phyloP scores from a whole-genome alignment of 805 yeast genomes.

The Hanseniaspora singularis region DNA sequence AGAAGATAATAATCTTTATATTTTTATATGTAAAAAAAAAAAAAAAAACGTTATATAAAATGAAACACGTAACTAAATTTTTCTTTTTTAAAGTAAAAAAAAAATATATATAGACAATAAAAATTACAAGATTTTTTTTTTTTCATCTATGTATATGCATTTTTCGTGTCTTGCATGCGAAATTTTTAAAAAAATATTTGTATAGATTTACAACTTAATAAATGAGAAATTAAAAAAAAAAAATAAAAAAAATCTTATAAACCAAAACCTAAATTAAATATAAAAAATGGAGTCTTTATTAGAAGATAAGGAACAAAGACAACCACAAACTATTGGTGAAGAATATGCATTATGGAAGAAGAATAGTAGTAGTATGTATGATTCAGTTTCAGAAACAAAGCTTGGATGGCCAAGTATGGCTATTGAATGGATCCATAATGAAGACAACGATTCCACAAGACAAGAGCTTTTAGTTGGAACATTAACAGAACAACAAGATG shows the following conservation, averaged over 20 bases:
- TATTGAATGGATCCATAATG: constrained; percentile 59
- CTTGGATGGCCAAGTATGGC: constrained; percentile 74
- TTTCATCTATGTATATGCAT: too few relatives aligned
- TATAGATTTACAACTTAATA: too few relatives aligned
- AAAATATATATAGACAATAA: not conserved
- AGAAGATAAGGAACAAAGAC: constrained; percentile 20
- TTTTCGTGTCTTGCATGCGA: too few relatives aligned
- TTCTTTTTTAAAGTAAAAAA: too few relatives aligned
- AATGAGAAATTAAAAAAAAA: not conserved
- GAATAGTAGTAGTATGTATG: constrained; percentile 72
- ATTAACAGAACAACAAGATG: not conserved
- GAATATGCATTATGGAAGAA: constrained; percentile 74
- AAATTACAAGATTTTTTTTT: too few relatives aligned
- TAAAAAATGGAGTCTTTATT: constrained; percentile 13
- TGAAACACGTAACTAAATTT: not conserved
- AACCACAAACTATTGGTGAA: constrained; percentile 31
- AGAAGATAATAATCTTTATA: constrained; percentile 49
- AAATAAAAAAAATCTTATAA: too few relatives aligned
- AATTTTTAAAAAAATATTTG: too few relatives aligned
- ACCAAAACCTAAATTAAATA: too few relatives aligned
- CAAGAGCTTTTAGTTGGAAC: constrained; percentile 56
- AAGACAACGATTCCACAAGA: constrained; percentile 25
- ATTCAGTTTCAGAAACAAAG: constrained; percentile 68
- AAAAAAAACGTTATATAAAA: not conserved
- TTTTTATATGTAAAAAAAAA: not conserved